Conservation (phyloP, 1,284 basidiomycete genomes). For the Ganoderma multipileum region DNA sequence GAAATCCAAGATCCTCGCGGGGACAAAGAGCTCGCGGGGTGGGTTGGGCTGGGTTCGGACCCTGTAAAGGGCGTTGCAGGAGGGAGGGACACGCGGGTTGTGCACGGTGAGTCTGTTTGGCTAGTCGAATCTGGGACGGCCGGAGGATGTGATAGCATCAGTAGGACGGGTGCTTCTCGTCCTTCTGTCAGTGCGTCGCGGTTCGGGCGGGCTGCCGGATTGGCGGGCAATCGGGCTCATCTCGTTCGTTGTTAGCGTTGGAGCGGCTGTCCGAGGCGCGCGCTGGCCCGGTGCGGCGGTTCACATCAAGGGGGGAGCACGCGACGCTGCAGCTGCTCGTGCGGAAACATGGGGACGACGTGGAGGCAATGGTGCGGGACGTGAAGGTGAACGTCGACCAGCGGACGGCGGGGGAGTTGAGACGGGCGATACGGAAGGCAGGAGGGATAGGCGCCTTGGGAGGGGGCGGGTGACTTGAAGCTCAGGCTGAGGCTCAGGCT, state of each 20-base stretch:
- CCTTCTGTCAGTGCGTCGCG: slow-evolving; percentile 18
- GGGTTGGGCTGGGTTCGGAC: slow-evolving; percentile 40
- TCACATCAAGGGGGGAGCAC: slow-evolving; percentile 75
- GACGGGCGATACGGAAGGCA: slow-evolving; percentile 62
- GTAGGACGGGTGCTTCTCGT: slow-evolving; percentile 26
- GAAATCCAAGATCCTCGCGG: slow-evolving; percentile 36
- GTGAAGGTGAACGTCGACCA: slow-evolving; percentile 84
- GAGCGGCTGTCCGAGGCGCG: slow-evolving; percentile 53
- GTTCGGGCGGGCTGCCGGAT: slow-evolving; percentile 14
- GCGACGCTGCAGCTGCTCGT: slow-evolving; percentile 76
- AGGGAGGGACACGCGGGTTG: slow-evolving; percentile 35
- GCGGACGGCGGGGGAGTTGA: slow-evolving; percentile 86
- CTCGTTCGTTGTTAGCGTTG: slow-evolving; percentile 45
- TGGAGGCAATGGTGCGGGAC: slow-evolving; percentile 83
- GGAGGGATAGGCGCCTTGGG: slow-evolving; percentile 45
- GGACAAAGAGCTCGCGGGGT: slow-evolving; percentile 42
- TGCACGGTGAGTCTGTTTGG: slow-evolving; percentile 42
- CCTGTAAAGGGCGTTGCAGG: slow-evolving; percentile 28
- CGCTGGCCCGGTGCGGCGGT: slow-evolving; percentile 55
- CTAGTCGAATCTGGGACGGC: slow-evolving; percentile 19
- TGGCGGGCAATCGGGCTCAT: slow-evolving; percentile 30
- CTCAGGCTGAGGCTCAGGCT: not conserved
- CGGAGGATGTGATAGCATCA: slow-evolving; percentile 24
- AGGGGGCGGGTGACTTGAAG: slow-evolving; percentile 13
- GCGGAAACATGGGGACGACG: slow-evolving; percentile 75